Base-by-base conservation (phyloP, 2,329 filamentous ascomycete species). In the Fusarium irregulare region DNA sequence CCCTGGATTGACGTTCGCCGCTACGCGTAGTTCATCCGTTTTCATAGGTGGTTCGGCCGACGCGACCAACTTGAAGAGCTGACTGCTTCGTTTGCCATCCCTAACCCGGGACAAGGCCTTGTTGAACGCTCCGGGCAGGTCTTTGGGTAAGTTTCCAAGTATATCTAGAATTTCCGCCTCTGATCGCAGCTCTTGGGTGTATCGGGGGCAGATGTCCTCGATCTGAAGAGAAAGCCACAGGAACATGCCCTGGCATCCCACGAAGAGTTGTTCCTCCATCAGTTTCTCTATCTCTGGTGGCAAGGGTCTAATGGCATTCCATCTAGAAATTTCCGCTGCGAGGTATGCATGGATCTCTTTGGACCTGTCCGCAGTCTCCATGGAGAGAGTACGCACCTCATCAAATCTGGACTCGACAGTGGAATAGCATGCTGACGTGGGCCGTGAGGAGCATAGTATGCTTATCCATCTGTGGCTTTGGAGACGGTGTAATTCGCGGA, bases 201-300 rank as follows among this genome's bases (percentile, higher is more conserved):
- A 37, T 11, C 32, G 6, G 1, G 32, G 16, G 9, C 32, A 37
- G 9, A 37, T 37, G 16, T 37, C 32, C 0, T 37, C 32, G 6
- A 37, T 18, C 1, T 37, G 32, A 18, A 37, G 32, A 6, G 32
- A 18, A 1, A 37, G 32, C 32, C 32, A 37, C 3, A 37, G 0
- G 0, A 37, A 11, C 32, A 37, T 37, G 0, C 32, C 32, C 0
- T 37, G 32, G 0, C 32, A 37, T 0, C 32, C 32, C 4, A 0
- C 32, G 9, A 37, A 3, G 16, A 37, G 32, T 11, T 18, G 32
- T 37, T 37, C 9, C 16, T 37, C 9, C 5, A 37, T 0, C 0
- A 37, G 1, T 0, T 3, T 18, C 3, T 37, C 16, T 18, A 37
- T 1, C 16, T 37, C 16, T 6, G 9, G 4, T 37, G 32, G 16